Evolutionary conservation across 129 eudicot species (phyloP).

Genomic region (Chrysanthemum makinoi): DNA sequence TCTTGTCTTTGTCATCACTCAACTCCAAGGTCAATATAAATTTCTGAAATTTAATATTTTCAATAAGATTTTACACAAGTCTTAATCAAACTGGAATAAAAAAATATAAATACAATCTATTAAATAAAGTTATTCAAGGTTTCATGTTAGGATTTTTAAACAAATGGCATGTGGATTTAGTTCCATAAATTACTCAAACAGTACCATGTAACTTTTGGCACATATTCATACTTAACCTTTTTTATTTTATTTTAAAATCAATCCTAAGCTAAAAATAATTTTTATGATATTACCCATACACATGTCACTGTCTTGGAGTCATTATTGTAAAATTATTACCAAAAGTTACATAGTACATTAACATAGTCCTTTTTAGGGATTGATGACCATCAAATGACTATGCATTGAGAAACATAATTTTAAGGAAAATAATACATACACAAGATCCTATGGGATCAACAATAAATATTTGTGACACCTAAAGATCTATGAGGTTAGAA

Average conservation of each 20-base stretch:
- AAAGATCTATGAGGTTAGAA: constrained; percentile 1
- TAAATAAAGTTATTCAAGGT: neutral
- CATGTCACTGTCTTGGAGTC: neutral
- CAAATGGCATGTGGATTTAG: neutral
- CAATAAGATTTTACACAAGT: neutral
- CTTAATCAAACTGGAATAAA: too few relatives aligned
- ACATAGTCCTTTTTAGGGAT: constrained; percentile 29
- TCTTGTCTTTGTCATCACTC: constrained; percentile 43
- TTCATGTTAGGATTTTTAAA: neutral
- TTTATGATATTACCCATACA: constrained; percentile 1
- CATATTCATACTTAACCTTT: neutral
- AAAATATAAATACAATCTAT: neutral
- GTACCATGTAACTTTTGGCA: neutral
- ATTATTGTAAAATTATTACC: constrained; percentile 2
- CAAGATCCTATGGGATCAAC: constrained; percentile 18
- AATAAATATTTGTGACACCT: neutral
- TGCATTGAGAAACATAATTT: neutral
- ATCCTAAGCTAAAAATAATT: neutral
- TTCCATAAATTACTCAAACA: neutral
- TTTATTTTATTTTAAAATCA: too few relatives aligned
- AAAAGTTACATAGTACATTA: neutral
- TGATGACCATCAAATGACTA: constrained; percentile 7
- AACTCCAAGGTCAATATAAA: constrained; percentile 42
- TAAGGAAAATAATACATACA: neutral
- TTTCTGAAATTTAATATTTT: constrained; percentile 27